Evolutionary conservation across 257 asterid genomes (phyloP).

Genomic region (Paraleonurus japonicus): DNA sequence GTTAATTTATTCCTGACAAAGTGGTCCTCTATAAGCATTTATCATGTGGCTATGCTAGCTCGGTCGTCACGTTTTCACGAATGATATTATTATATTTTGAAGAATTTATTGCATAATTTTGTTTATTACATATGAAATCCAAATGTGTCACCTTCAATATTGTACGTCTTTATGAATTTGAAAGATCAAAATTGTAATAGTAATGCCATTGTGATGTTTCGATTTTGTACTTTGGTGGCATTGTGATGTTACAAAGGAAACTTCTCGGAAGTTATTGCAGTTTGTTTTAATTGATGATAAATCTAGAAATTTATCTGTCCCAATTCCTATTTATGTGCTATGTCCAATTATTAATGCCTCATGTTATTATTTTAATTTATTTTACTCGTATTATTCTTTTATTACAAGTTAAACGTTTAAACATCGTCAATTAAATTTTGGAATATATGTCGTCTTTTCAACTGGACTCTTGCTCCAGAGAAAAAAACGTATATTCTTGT

Average conservation of each 20-base stretch:
- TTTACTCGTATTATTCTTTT: too few species aligned
- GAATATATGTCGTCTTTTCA: neutral
- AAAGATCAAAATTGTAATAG: neutral
- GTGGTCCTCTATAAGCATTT: neutral
- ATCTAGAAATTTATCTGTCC: too few species aligned
- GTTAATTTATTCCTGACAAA: neutral
- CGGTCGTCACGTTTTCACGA: too few species aligned
- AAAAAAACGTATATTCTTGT: too few species aligned
- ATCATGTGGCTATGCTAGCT: neutral
- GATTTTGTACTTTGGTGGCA: neutral
- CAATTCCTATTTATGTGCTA: neutral
- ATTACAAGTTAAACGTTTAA: too few species aligned
- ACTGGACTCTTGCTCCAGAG: too few species aligned
- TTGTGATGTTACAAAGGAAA: conserved; percentile 11
- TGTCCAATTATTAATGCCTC: too few species aligned
- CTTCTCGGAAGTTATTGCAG: conserved; percentile 1
- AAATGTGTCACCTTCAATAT: neutral
- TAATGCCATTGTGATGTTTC: neutral
- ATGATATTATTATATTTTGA: neutral
- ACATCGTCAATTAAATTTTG: neutral
- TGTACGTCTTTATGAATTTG: neutral
- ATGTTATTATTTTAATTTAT: too few species aligned
- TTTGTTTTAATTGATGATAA: neutral
- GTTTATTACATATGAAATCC: neutral
- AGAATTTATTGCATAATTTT: neutral